Evolutionary conservation across 306 rosid species (phyloP).

Genomic region (Hippophae rhamnoides): DNA sequence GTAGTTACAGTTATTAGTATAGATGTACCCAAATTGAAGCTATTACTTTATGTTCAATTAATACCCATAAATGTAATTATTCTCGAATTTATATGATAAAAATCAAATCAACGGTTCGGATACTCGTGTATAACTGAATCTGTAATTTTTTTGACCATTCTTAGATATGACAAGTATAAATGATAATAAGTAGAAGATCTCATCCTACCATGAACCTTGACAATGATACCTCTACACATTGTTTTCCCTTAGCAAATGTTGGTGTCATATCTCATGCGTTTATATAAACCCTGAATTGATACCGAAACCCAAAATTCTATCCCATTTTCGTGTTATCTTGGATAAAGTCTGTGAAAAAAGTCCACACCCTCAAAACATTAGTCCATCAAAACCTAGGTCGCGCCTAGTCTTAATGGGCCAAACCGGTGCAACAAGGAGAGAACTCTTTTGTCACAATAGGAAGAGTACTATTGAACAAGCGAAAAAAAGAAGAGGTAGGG

Average conservation of each 20-base stretch:
- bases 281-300: slow-evolving; percentile 26
- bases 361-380: not conserved
- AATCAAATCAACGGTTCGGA: no score
- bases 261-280: slow-evolving; percentile 35
- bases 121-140: no score
- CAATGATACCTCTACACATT: slow-evolving; percentile 16
- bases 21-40: no score
- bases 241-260: slow-evolving; percentile 20
- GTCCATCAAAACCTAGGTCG: not conserved
- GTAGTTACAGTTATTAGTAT: no score
- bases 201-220: slow-evolving; percentile 16
- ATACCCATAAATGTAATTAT: no score
- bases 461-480: no score
- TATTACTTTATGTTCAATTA: no score
- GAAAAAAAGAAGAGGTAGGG: slow-evolving; percentile 1
- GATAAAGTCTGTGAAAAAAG: slow-evolving; percentile 2
- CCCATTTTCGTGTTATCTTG: slow-evolving; percentile 25
- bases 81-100: no score
- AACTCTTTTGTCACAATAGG: slow-evolving; percentile 21
- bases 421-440: slow-evolving; percentile 9
- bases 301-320: slow-evolving; percentile 20
- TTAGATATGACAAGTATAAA: not conserved
- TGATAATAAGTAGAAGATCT: slow-evolving; percentile 16
- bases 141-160: no score
- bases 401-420: slow-evolving; percentile 17